Conservation (phyloP, 306 rosid genomes). For the Alnus glutinosa region DNA sequence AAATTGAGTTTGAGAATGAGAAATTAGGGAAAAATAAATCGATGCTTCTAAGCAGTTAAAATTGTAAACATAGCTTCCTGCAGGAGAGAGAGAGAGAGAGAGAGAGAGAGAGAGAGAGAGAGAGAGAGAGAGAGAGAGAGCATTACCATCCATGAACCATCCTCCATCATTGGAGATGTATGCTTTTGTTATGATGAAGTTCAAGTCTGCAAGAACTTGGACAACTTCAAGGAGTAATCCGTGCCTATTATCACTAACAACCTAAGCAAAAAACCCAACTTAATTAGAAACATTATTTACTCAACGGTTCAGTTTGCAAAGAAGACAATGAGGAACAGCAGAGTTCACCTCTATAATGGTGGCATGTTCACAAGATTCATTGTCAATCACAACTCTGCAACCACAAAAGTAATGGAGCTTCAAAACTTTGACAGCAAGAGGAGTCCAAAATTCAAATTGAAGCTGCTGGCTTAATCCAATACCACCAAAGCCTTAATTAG, state of each 20-base stretch:
- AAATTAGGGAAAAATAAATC: not conserved
- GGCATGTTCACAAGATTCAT: constrained; percentile 8
- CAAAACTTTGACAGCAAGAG: not conserved
- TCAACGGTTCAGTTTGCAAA: not conserved
- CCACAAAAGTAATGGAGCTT: not conserved
- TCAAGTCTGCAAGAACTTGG: not conserved
- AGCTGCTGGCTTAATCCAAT: not conserved
- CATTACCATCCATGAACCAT: constrained; percentile 17
- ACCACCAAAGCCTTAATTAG: too few relatives aligned
- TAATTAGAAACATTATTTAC: not conserved
- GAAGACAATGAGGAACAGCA: not conserved
- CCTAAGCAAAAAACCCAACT: not conserved
- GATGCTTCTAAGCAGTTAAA: not conserved
- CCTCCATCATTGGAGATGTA: constrained; percentile 16
- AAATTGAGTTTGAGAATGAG: not conserved
- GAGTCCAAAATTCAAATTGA: constrained; percentile 3
- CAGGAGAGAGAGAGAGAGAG: not conserved
- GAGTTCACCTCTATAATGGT: constrained; percentile 4
- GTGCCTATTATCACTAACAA: not conserved
- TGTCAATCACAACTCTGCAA: constrained; percentile 9
- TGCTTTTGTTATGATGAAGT: constrained; percentile 9
- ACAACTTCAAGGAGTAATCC: constrained; percentile 18
- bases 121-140: not conserved
- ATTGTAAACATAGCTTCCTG: too few relatives aligned
- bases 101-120: not conserved